These are phyloP conservation scores for Sugiyamaella lignohabitans DNA, from an alignment of 805 yeast species.

Conservation along the genomic window DNA sequence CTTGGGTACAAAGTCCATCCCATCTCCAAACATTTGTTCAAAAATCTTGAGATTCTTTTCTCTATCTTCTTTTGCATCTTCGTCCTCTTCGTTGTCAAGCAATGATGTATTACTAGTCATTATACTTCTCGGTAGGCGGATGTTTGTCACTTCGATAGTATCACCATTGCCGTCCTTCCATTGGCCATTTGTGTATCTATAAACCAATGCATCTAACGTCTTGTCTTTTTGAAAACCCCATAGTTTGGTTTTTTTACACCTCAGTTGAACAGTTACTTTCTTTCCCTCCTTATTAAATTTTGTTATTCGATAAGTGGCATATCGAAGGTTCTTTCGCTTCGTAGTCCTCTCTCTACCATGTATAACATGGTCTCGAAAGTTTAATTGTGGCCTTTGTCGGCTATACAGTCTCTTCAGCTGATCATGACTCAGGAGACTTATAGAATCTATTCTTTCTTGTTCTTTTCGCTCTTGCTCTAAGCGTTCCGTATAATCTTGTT, in stretches of 20 bases:
- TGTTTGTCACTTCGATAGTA: constrained; percentile 54
- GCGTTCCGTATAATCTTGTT: constrained; percentile 38
- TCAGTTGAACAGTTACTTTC: constrained; percentile 47
- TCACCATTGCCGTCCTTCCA: constrained; percentile 82
- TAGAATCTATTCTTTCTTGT: constrained; percentile 25
- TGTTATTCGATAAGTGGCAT: constrained; percentile 54
- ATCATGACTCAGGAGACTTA: constrained; percentile 14
- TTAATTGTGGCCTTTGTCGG: constrained; percentile 24
- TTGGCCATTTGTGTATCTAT: constrained; percentile 52
- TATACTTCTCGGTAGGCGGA: constrained; percentile 11
- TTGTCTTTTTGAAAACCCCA: constrained; percentile 86
- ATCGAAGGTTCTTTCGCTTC: constrained; percentile 46
- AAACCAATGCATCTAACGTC: constrained; percentile 54
- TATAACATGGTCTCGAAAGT: constrained; percentile 37
- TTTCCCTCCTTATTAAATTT: constrained; percentile 32
- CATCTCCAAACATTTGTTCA: constrained; percentile 41
- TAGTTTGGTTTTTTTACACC: constrained; percentile 65
- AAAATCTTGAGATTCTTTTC: constrained; percentile 43
- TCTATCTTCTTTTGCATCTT: constrained; percentile 34
- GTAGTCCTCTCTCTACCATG: constrained; percentile 58
- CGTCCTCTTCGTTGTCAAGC: constrained; percentile 30
- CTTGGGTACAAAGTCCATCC: constrained; percentile 11
- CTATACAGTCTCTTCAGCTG: constrained; percentile 31
- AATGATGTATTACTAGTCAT: constrained; percentile 3
- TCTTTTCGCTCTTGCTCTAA: background rate